A percentile compares a stretch with the other conserved stretches of the same genome.
phyloP scores from a whole-genome alignment of 768 basidiomycete species.

The Russula virescens region DNA sequence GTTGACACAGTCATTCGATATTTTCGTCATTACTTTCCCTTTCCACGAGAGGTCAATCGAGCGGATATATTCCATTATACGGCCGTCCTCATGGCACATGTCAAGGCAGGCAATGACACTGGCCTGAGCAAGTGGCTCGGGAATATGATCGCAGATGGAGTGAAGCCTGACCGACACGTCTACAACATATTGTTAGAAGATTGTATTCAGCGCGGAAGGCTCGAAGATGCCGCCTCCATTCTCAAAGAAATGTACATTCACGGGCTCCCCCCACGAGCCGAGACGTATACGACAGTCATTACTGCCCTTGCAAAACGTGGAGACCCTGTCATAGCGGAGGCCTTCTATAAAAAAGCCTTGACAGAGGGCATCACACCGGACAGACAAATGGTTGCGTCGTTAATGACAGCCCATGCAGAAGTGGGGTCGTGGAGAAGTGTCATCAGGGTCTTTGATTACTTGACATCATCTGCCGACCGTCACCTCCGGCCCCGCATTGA shows the following conservation, averaged over 20 bases:
- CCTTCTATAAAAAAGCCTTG: conserved; percentile 59
- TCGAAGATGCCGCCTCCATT: conserved; percentile 44
- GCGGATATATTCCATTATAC: conserved; percentile 51
- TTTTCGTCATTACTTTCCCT: conserved; percentile 52
- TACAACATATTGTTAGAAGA: conserved; percentile 57
- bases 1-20: conserved; percentile 38
- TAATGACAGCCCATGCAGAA: conserved; percentile 83
- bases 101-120: conserved; percentile 40
- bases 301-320: conserved; percentile 54
- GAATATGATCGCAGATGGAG: conserved; percentile 43
- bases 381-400: conserved; percentile 53
- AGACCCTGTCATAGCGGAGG: conserved; percentile 61
- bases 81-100: conserved; percentile 50
- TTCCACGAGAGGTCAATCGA: conserved; percentile 33
- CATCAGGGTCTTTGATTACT: conserved; percentile 60
- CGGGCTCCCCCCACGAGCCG: conserved; percentile 41
- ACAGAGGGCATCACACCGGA: conserved; percentile 58
- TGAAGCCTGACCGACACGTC: conserved; percentile 48
- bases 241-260: conserved; percentile 57
- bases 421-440: conserved; percentile 75
- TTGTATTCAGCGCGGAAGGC: conserved; percentile 49
- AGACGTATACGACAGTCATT: conserved; percentile 64
- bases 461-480: conserved; percentile 36
- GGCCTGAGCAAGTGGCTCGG: conserved; percentile 52
- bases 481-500: conserved; percentile 46